These are phyloP conservation scores for Trametes cingulata DNA, from an alignment of 768 basidiomycete genomes.

Conservation along the genomic window DNA sequence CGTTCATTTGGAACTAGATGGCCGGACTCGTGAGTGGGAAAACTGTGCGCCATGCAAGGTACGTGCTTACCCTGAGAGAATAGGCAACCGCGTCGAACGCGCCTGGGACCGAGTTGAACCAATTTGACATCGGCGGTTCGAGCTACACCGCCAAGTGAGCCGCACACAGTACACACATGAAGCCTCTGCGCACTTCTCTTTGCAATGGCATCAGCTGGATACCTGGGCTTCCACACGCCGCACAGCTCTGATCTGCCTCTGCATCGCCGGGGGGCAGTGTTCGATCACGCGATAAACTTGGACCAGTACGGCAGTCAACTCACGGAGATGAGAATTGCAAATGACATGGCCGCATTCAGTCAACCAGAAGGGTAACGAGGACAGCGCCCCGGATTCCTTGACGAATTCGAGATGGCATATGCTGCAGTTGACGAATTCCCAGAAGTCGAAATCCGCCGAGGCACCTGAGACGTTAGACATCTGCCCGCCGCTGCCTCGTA, in stretches of 20 bases:
- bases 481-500: not conserved
- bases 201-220: constrained; percentile 76
- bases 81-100: constrained; percentile 65
- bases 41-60: not conserved
- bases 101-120: constrained; percentile 69
- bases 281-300: not conserved
- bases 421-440: constrained; percentile 77
- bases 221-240: constrained; percentile 60
- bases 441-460: constrained; percentile 56
- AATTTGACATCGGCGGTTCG: constrained; percentile 78
- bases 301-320: constrained; percentile 19
- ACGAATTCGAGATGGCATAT: constrained; percentile 70
- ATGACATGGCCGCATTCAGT: constrained; percentile 87
- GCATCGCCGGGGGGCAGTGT: not conserved
- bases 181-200: constrained; percentile 53
- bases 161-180: no score
- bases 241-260: constrained; percentile 77
- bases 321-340: constrained; percentile 86
- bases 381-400: constrained; percentile 46
- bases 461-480: constrained; percentile 43
- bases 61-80: constrained; percentile 58
- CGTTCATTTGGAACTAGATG: constrained; percentile 75
- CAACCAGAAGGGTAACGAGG: constrained; percentile 80
- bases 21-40: not conserved
- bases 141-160: constrained; percentile 45